phyloP scores from a whole-genome alignment of 2,329 filamentous ascomycete species.

The Fusarium sp. region DNA sequence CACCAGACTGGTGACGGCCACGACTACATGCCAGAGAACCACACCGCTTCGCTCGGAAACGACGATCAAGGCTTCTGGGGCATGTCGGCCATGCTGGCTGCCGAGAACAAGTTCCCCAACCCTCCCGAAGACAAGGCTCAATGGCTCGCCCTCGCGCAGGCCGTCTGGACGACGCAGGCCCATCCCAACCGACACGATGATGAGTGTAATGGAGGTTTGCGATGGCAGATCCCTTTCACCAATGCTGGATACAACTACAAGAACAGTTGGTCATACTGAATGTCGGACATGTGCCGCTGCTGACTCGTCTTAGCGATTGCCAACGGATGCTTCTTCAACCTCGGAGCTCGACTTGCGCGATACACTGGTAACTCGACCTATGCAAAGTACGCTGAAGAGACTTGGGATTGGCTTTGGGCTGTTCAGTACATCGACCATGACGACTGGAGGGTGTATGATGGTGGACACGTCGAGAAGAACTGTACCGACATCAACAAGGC shows the following conservation, averaged over 20 bases:
- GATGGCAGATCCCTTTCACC: slow-evolving; percentile 82
- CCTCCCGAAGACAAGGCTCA: slow-evolving; percentile 65
- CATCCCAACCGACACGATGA: slow-evolving; percentile 71
- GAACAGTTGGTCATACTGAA: slow-evolving; percentile 55
- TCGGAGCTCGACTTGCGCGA: slow-evolving; percentile 75
- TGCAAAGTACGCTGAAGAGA: slow-evolving; percentile 69
- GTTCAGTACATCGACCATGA: slow-evolving; percentile 70
- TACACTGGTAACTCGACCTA: slow-evolving; percentile 78
- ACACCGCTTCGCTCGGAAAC: slow-evolving; percentile 71
- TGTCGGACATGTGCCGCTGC: background rate
- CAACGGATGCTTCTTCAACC: slow-evolving; percentile 73
- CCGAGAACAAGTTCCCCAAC: slow-evolving; percentile 73
- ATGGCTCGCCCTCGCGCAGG: slow-evolving; percentile 75
- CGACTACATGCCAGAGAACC: slow-evolving; percentile 72
- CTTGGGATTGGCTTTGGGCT: slow-evolving; percentile 70
- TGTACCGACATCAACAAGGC: slow-evolving; percentile 71
- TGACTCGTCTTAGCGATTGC: slow-evolving; percentile 60
- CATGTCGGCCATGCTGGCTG: slow-evolving; percentile 74
- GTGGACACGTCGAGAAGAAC: slow-evolving; percentile 67
- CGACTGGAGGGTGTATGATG: slow-evolving; percentile 73
- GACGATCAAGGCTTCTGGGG: slow-evolving; percentile 81
- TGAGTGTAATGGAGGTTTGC: slow-evolving; percentile 75
- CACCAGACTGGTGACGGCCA: slow-evolving; percentile 68
- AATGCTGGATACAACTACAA: slow-evolving; percentile 85
- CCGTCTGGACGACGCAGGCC: slow-evolving; percentile 75